Evolutionary conservation across 345 rosid species (phyloP).

Genomic region (Eucalyptus dawsonii): DNA sequence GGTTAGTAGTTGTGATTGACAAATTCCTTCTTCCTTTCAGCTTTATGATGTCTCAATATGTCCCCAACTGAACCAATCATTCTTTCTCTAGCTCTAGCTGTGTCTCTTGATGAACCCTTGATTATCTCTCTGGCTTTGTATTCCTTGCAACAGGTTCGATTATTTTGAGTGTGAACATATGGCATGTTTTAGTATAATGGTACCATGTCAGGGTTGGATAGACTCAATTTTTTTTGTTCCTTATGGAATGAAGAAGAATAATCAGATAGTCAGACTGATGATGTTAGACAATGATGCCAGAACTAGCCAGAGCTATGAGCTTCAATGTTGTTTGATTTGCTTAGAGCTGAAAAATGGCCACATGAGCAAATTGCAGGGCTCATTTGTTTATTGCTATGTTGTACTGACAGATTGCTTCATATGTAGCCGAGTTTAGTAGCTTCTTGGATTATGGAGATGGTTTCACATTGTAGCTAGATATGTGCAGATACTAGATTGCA

Average conservation of each 20-base stretch:
- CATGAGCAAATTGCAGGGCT: not conserved
- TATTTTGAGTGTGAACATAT: not conserved
- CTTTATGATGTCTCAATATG: not conserved
- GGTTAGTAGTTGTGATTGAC: constrained; percentile 5
- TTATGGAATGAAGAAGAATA: not conserved
- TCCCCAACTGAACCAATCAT: not conserved
- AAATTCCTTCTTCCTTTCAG: not conserved
- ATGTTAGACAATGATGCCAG: not conserved
- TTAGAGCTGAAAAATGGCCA: not conserved
- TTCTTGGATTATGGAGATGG: not conserved
- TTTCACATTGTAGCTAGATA: not conserved
- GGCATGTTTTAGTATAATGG: not conserved
- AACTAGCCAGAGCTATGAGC: not conserved
- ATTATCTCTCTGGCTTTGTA: not conserved
- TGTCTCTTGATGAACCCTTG: not conserved
- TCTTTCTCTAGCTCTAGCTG: not conserved
- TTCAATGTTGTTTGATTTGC: not conserved
- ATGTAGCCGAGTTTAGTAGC: not conserved
- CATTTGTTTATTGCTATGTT: not conserved
- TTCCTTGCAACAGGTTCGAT: not conserved
- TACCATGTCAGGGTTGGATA: not conserved
- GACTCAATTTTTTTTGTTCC: not conserved
- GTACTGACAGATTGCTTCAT: not conserved
- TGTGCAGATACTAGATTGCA: not conserved
- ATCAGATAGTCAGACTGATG: not conserved